Evolutionary conservation across 1,139 yeast genomes (phyloP).

Genomic region (Candida smagusa): DNA sequence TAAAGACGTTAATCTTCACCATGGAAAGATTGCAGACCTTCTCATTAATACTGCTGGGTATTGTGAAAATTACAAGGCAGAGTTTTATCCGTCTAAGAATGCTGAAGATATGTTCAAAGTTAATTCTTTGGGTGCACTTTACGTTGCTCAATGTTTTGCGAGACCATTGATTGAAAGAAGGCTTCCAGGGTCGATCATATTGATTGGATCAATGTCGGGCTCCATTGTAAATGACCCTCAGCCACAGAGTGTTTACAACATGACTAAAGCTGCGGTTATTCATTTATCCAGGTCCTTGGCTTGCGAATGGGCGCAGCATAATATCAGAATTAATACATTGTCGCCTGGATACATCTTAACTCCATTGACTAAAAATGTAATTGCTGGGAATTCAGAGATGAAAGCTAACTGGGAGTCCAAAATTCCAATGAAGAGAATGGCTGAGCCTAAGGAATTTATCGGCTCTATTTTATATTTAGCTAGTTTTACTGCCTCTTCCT

Average conservation of each 20-base stretch:
- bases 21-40: conserved; percentile 59
- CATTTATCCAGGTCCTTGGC: conserved; percentile 49
- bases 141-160: conserved; percentile 61
- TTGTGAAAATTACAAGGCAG: conserved; percentile 75
- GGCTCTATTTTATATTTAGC: conserved; percentile 48
- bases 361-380: conserved; percentile 47
- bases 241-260: conserved; percentile 49
- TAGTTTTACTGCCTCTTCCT: conserved; percentile 42
- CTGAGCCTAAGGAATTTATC: conserved; percentile 49
- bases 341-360: conserved; percentile 49
- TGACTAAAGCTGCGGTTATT: conserved; percentile 51
- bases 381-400: conserved; percentile 44
- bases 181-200: conserved; percentile 45
- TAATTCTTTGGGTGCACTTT: conserved; percentile 72
- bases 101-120: conserved; percentile 71
- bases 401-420: conserved; percentile 48
- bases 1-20: conserved; percentile 50
- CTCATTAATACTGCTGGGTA: conserved; percentile 82
- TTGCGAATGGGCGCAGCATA: conserved; percentile 52
- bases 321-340: conserved; percentile 47
- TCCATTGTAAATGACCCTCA: conserved; percentile 51
- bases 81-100: conserved; percentile 69
- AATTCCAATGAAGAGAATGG: conserved; percentile 51
- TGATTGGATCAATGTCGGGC: conserved; percentile 50
- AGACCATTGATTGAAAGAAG: conserved; percentile 61